Evolutionary conservation across 2,329 filamentous ascomycete genomes (phyloP).

Genomic region (Geosmithia flava): DNA sequence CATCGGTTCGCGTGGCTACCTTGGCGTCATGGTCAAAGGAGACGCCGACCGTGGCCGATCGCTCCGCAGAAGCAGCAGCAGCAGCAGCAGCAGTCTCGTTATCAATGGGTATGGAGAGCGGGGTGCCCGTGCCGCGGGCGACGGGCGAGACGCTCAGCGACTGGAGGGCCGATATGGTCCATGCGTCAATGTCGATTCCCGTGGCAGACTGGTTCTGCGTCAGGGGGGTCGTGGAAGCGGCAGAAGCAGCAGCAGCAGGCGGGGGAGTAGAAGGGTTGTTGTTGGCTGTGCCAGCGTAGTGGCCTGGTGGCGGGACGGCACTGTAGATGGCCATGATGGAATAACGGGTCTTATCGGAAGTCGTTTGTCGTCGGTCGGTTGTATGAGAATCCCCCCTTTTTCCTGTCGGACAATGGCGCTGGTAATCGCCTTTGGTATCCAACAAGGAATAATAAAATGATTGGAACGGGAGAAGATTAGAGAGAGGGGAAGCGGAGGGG

Average conservation of each 20-base stretch:
- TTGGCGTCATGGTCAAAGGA: conserved; percentile 5
- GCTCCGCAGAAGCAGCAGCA: too few relatives aligned
- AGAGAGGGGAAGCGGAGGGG: too few relatives aligned
- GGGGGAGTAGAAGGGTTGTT: neutral
- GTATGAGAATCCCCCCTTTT: too few relatives aligned
- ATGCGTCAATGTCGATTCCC: conserved; percentile 50
- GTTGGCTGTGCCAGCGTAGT: conserved; percentile 10
- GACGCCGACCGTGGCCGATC: conserved; percentile 6
- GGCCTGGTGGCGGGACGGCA: conserved; percentile 37
- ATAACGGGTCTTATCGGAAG: conserved; percentile 1
- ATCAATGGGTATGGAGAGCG: conserved; percentile 67
- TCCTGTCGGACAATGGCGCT: too few relatives aligned
- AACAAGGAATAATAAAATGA: too few relatives aligned
- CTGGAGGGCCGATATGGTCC: conserved; percentile 48
- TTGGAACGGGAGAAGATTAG: too few relatives aligned
- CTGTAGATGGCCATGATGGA: conserved; percentile 37
- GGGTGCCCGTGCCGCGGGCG: conserved; percentile 46
- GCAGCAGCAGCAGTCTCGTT: conserved; percentile 17
- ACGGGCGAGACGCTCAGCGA: conserved; percentile 41
- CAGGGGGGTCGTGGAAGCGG: conserved; percentile 7
- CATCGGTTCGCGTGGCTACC: conserved; percentile 12
- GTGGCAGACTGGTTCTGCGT: conserved; percentile 10
- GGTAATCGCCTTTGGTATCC: too few relatives aligned
- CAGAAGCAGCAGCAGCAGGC: conserved; percentile 3
- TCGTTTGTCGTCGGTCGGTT: neutral